Conservation (phyloP, 2,329 filamentous ascomycete species). For the Aspergillus luchuensis region DNA sequence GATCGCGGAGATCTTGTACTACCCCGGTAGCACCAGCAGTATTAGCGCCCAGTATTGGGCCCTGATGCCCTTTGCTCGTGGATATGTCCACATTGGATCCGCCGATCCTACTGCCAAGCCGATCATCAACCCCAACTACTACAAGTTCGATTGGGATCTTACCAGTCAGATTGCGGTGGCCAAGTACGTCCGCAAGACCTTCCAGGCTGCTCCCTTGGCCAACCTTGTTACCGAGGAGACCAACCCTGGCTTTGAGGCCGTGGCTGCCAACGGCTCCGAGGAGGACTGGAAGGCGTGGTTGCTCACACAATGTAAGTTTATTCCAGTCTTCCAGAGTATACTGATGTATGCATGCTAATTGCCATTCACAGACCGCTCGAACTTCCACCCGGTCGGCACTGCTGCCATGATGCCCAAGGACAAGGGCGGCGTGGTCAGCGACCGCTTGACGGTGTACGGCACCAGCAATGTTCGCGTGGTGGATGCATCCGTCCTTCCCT, state of each 20-base stretch:
- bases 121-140: constrained; percentile 36
- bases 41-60: constrained; percentile 29
- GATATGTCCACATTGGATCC: constrained; percentile 31
- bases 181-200: constrained; percentile 25
- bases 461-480: constrained; percentile 38
- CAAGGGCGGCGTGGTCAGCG: constrained; percentile 37
- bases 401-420: constrained; percentile 37
- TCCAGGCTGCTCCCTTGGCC: constrained; percentile 23
- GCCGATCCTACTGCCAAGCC: constrained; percentile 25
- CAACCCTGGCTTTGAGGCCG: constrained; percentile 20
- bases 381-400: constrained; percentile 37
- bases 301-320: constrained; percentile 25
- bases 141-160: constrained; percentile 29
- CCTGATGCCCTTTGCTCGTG: constrained; percentile 36
- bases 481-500: constrained; percentile 37
- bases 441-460: constrained; percentile 35
- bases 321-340: no score
- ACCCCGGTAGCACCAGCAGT: constrained; percentile 19
- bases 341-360: neutral
- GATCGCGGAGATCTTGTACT: constrained; percentile 31
- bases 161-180: constrained; percentile 11
- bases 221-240: constrained; percentile 22
- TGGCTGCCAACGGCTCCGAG: constrained; percentile 26
- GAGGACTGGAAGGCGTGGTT: constrained; percentile 28
- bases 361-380: constrained; percentile 24